A percentile compares a stretch with the other conserved stretches of the same genome.
phyloP scores from a whole-genome alignment of 129 eudicot genomes.

The Helichrysum umbraculigerum region DNA sequence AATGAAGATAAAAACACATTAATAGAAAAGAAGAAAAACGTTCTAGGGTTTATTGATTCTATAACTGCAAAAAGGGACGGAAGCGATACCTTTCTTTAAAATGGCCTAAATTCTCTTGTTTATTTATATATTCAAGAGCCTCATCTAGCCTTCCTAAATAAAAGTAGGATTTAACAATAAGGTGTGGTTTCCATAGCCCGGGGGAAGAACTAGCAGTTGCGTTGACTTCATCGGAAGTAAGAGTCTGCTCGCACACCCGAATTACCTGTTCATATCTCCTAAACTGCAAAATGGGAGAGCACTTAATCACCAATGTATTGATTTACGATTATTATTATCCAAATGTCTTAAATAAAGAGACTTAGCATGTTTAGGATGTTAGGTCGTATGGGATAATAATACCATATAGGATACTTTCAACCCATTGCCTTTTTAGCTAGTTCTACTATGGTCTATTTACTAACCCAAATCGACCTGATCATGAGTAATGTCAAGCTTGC shows the following conservation, averaged over 20 bases:
- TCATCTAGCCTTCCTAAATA: conserved; percentile 85
- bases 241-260: conserved; percentile 65
- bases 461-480: background rate
- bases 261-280: conserved; percentile 79
- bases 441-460: background rate
- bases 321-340: background rate
- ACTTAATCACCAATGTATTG: background rate
- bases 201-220: conserved; percentile 19
- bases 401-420: background rate
- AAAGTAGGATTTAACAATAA: conserved; percentile 61
- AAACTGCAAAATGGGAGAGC: conserved; percentile 50
- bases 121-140: conserved; percentile 63
- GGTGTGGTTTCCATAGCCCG: conserved; percentile 41
- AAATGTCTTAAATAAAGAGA: background rate
- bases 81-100: conserved; percentile 39
- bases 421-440: background rate
- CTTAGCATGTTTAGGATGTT: background rate
- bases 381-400: no score
- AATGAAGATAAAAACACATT: background rate
- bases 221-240: conserved; percentile 45
- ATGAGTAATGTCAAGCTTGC: background rate
- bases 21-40: background rate
- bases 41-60: background rate
- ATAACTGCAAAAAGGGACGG: background rate
- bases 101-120: conserved; percentile 53